Base-by-base conservation (phyloP, 768 basidiomycete species). In the Lenzites betulinus region DNA sequence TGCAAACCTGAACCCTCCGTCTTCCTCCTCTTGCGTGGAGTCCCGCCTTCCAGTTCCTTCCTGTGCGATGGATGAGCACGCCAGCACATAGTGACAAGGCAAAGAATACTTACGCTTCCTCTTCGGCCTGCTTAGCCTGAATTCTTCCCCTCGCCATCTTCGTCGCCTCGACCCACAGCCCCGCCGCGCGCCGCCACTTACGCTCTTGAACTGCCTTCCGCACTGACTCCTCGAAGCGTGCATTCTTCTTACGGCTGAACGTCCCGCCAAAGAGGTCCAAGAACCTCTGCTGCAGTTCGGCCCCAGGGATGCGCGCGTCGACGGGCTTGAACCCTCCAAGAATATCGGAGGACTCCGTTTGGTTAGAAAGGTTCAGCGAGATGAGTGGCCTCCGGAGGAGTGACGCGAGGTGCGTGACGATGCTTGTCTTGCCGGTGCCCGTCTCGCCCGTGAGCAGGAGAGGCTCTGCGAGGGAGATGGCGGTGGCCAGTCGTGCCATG, bases 371-470 rank as follows among this genome's bases (percentile, higher is more conserved):
- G 71, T 99, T 99, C 58, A 99, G 82, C 0, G 95, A 93, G 55
- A 93, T 83, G 35, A 99, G 81, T 0, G 88, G 86, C 12, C 85
- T 83, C 7, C 81, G 82, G 28, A 97, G 81, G n/a, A 91, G 73
- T 2, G 87, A 81, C 12, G 97, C 89, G 30, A 98, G 80, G 67
- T 97, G 87, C 2, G 94, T 91, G 16, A 99, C 84, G 20, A 87
- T 83, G 53, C 95, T 95, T 0, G 97, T 99, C 75, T 99, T 99
- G 15, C 97, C 97, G 1, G 97, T 99, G n/a, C 97, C 97, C 2
- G 97, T 99, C 77, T 99, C 97, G 47, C 97, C 97, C 0, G 95
- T 94, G 25, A 99, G 81, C 8, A 99, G 81, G 5, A 95, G 79
- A 5, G 97, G 94, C 69, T 99, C 97, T 15, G 75, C 75, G 47